phyloP scores from a whole-genome alignment of 2,329 filamentous ascomycete species.

The Diplocarpon rosae region DNA sequence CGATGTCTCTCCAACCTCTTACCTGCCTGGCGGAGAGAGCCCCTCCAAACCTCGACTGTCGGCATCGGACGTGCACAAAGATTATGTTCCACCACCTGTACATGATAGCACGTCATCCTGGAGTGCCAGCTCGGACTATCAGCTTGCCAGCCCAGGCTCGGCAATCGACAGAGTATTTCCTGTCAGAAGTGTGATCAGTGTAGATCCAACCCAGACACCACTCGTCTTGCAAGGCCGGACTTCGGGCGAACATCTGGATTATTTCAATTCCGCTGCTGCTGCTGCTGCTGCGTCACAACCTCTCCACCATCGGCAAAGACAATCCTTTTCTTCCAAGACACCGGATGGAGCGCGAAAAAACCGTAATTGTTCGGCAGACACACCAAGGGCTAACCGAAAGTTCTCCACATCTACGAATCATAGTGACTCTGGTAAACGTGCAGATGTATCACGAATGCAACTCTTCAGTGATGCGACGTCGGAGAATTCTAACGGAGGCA shows the following conservation, averaged over 20 bases:
- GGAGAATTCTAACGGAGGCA: constrained; percentile 15
- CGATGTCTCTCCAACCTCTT: background rate
- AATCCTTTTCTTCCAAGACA: constrained; percentile 1
- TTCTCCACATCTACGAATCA: constrained; percentile 7
- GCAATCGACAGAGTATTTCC: constrained; percentile 21
- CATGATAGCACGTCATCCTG: constrained; percentile 10
- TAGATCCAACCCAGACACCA: constrained; percentile 21
- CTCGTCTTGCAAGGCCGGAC: constrained; percentile 8
- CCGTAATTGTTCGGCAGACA: no score
- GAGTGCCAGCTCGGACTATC: constrained; percentile 14
- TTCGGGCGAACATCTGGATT: constrained; percentile 11
- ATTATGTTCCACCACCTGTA: background rate
- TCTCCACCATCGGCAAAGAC: background rate
- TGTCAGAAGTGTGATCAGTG: constrained; percentile 23
- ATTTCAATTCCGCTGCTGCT: constrained; percentile 14
- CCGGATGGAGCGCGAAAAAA: no score
- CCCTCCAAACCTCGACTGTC: constrained; percentile 2
- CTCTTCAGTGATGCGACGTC: constrained; percentile 21
- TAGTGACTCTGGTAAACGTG: constrained; percentile 8
- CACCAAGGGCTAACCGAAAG: constrained; percentile 7
- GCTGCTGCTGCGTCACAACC: constrained; percentile 3
- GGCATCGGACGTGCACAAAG: constrained; percentile 6
- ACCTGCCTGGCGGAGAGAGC: background rate
- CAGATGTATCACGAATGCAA: constrained; percentile 15
- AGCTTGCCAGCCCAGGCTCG: constrained; percentile 13